phyloP scores from a whole-genome alignment of 2,329 filamentous ascomycete species.

The Exserohilum rostratum region DNA sequence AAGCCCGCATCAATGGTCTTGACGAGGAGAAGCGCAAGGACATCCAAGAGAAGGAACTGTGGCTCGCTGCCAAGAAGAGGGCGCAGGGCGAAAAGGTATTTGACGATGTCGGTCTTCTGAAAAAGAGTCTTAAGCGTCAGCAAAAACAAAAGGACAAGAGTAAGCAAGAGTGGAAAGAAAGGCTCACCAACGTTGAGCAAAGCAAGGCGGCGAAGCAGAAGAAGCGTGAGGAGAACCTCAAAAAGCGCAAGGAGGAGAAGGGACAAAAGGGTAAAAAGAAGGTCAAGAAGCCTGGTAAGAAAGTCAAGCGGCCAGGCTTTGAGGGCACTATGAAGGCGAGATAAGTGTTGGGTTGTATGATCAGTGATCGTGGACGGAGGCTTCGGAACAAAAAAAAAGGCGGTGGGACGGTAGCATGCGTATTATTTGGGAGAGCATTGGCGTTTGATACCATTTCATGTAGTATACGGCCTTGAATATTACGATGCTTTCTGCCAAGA shows the following conservation, averaged over 20 bases:
- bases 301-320: constrained; percentile 63
- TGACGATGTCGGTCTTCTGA: constrained; percentile 80
- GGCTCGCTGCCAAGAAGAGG: constrained; percentile 87
- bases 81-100: constrained; percentile 88
- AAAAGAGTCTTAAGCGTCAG: constrained; percentile 94
- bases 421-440: constrained; percentile 29
- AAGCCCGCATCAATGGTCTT: constrained; percentile 75
- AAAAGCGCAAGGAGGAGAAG: constrained; percentile 76
- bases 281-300: constrained; percentile 58
- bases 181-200: constrained; percentile 54
- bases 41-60: constrained; percentile 90
- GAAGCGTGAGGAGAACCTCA: constrained; percentile 61
- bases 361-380: neutral
- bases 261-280: constrained; percentile 71
- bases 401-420: constrained; percentile 12
- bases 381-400: constrained; percentile 1
- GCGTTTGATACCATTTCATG: constrained; percentile 40
- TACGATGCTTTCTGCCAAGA: constrained; percentile 17
- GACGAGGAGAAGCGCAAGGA: constrained; percentile 82
- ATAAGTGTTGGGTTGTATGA: constrained; percentile 14
- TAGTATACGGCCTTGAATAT: constrained; percentile 34
- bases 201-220: constrained; percentile 57
- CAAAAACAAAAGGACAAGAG: constrained; percentile 89
- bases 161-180: constrained; percentile 76
- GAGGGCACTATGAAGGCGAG: constrained; percentile 69